phyloP scores from a whole-genome alignment of 148 eudicot species.

The Heliosperma pusillum region DNA sequence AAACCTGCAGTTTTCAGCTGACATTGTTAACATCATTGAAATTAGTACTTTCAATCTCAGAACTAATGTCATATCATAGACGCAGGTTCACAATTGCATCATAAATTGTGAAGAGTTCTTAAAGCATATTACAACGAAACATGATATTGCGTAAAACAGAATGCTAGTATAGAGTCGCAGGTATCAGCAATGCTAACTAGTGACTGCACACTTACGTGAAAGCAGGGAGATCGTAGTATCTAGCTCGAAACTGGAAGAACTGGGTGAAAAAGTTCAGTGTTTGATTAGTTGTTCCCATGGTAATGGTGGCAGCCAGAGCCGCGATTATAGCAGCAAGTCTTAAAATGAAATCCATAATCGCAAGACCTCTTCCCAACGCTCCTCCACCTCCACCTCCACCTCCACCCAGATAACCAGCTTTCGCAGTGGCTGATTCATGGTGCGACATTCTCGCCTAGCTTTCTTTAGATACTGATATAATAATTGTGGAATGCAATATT shows the following conservation, averaged over 20 bases:
- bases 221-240: slow-evolving; percentile 67
- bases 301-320: slow-evolving; percentile 59
- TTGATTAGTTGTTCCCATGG: slow-evolving; percentile 71
- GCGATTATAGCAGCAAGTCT: slow-evolving; percentile 54
- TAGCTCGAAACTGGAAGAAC: slow-evolving; percentile 74
- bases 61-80: no score
- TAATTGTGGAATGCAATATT: neutral
- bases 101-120: no score
- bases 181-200: no score
- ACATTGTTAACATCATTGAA: neutral
- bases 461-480: neutral
- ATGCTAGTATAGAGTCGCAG: no score
- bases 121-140: no score
- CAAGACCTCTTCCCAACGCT: slow-evolving; percentile 48
- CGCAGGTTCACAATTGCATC: no score
- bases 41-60: no score
- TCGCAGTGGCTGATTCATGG: slow-evolving; percentile 32
- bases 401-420: slow-evolving; percentile 7
- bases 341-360: slow-evolving; percentile 55
- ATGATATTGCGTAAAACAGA: no score
- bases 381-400: slow-evolving; percentile 22
- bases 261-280: slow-evolving; percentile 78
- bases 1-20: slow-evolving; percentile 39
- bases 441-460: slow-evolving; percentile 24
- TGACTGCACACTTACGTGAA: slow-evolving; percentile 62